Evolutionary conservation across 148 eudicot species (phyloP).

Genomic region (Rhododendron ovatum): DNA sequence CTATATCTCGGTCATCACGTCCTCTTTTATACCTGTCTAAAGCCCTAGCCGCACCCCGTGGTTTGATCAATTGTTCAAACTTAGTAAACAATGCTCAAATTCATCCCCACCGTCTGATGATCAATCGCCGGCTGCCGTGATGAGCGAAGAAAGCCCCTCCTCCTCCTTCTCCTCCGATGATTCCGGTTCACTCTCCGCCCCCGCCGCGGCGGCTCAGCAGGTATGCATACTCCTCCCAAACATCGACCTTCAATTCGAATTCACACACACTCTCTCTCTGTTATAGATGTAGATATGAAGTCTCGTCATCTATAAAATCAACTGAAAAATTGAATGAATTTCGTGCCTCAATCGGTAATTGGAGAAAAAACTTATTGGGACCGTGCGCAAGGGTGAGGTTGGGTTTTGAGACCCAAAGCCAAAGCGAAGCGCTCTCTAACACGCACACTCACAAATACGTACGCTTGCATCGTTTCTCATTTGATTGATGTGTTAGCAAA

Average conservation of each 20-base stretch:
- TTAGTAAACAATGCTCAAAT: background rate
- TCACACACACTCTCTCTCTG: background rate
- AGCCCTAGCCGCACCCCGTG: background rate
- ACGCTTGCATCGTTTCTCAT: background rate
- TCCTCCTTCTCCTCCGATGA: slow-evolving; percentile 24
- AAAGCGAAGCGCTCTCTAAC: no score
- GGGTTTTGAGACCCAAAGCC: no score
- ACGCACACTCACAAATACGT: background rate
- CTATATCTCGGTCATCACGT: background rate
- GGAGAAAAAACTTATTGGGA: no score
- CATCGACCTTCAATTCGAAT: background rate
- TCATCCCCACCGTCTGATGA: background rate
- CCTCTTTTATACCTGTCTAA: background rate
- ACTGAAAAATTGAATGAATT: background rate
- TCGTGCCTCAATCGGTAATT: background rate
- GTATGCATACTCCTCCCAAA: slow-evolving; percentile 9
- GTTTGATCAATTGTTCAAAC: background rate
- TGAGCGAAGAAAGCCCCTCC: slow-evolving; percentile 24
- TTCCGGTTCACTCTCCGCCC: slow-evolving; percentile 39
- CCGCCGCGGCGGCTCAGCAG: slow-evolving; percentile 34
- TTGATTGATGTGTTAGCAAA: background rate
- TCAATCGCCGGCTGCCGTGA: slow-evolving; percentile 21
- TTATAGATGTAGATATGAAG: background rate
- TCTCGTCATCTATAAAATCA: background rate
- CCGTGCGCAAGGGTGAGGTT: no score